Conservation (phyloP, 1,139 yeast genomes). For the Yarrowia galli region DNA sequence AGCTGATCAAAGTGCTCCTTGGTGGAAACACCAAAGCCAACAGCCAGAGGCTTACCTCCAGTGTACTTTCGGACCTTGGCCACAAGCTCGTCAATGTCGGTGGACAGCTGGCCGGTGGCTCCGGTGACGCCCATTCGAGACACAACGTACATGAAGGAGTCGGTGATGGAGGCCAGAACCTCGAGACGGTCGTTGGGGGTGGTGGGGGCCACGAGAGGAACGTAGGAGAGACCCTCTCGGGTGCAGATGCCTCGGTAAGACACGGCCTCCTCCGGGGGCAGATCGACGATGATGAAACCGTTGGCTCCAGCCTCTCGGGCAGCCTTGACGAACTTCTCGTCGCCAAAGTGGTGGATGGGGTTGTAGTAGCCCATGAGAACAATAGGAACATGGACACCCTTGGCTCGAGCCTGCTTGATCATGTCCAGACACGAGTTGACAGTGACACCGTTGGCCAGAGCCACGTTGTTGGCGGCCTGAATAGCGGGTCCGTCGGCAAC, state of each 20-base stretch:
- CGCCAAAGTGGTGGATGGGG: slow-evolving; percentile 91
- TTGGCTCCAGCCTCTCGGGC: slow-evolving; percentile 89
- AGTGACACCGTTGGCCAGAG: slow-evolving; percentile 82
- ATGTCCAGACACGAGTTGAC: slow-evolving; percentile 71
- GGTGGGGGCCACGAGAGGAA: slow-evolving; percentile 95
- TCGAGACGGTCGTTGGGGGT: slow-evolving; percentile 89
- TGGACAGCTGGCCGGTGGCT: slow-evolving; percentile 69
- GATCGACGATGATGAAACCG: slow-evolving; percentile 92
- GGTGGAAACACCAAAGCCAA: slow-evolving; percentile 96
- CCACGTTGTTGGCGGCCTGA: slow-evolving; percentile 76
- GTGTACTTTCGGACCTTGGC: slow-evolving; percentile 76
- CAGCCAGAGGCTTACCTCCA: slow-evolving; percentile 84
- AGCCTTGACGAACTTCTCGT: slow-evolving; percentile 76
- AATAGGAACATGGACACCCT: slow-evolving; percentile 87
- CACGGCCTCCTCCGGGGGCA: slow-evolving; percentile 97
- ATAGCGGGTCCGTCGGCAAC: slow-evolving; percentile 99
- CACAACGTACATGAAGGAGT: slow-evolving; percentile 93
- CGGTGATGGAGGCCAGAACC: slow-evolving; percentile 82
- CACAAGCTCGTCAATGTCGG: slow-evolving; percentile 72
- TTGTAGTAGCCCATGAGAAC: slow-evolving; percentile 97
- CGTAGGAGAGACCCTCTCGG: slow-evolving; percentile 74
- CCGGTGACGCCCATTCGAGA: slow-evolving; percentile 99
- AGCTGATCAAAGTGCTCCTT: slow-evolving; percentile 87
- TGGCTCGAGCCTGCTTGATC: slow-evolving; percentile 74
- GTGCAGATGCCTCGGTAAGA: slow-evolving; percentile 79